Base-by-base conservation (phyloP, 345 rosid species). In the Heritiera littoralis region DNA sequence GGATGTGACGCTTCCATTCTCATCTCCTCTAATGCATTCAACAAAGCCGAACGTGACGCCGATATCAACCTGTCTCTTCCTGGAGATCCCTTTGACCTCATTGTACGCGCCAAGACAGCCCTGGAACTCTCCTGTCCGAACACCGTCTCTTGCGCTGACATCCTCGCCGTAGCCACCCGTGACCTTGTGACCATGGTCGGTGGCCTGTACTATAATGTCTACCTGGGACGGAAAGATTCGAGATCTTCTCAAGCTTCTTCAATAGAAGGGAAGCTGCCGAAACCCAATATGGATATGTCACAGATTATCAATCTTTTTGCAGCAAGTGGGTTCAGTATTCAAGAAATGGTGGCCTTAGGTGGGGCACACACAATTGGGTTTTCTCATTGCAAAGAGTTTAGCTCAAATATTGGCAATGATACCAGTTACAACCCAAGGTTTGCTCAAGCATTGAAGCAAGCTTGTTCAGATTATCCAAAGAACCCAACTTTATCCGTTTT, bases 341-440 rank as follows among this genome's bases (percentile, higher is more conserved):
- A 89, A 59, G 99, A 96, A 81, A 89, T 90, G 93, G 97, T 94
- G 58, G 98, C 98, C 5, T 74, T 96, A 6, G 87, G 92, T 60
- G 99, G 99, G 0, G 97, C 99, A 0, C 99, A 96, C 81, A 91
- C 97, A 2, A 87, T 93, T 15, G 99, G 99, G 2, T 90, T 96
- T 86, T 96, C 99, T 6, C 98, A 96, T 78, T 96, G 99, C 74
- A 91, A 89, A 58, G 98, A 92, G 87, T 94, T 96, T 60, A 81
- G 52, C 73, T 77, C 67, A 48, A 81, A 70, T 61, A 75, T 92
- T 51, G 78, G 81, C 41, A 87, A 88, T 38, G 85, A 86, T 68
- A 86, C 92, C 35, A 79, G 83, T 75, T 92, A 92, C 81, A 93
- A 91, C 80, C 92, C 89, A 28, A 88, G 97, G 83, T 93, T 91